Conservation (phyloP, 2,329 filamentous ascomycete species). For the Colletotrichum salicis region DNA sequence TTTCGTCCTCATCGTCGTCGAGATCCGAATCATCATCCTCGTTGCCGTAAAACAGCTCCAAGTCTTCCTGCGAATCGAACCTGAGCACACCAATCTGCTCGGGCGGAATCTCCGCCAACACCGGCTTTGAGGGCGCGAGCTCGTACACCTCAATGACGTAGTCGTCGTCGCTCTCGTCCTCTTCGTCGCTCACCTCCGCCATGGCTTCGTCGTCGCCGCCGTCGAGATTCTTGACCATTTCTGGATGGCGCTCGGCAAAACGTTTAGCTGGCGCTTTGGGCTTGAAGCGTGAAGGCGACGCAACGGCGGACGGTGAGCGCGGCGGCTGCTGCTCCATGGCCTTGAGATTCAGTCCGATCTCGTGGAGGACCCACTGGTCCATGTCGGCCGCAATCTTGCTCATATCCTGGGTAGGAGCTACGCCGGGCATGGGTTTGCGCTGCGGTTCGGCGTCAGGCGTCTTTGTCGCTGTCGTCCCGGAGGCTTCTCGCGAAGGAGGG, state of each 20-base stretch:
- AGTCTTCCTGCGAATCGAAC: conserved; percentile 67
- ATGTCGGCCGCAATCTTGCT: conserved; percentile 64
- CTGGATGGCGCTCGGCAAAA: conserved; percentile 66
- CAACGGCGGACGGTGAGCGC: conserved; percentile 27
- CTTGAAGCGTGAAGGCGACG: conserved; percentile 55
- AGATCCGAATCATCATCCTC: conserved; percentile 72
- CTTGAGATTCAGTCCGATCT: conserved; percentile 65
- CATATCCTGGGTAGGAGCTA: conserved; percentile 55
- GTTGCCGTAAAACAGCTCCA: conserved; percentile 68
- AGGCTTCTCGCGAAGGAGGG: not conserved
- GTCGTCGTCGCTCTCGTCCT: conserved; percentile 61
- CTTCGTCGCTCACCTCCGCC: conserved; percentile 55
- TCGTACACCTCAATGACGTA: conserved; percentile 75
- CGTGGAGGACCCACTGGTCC: conserved; percentile 68
- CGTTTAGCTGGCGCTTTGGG: conserved; percentile 66
- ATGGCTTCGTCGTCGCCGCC: conserved; percentile 46
- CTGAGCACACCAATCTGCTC: conserved; percentile 67
- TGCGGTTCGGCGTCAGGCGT: conserved; percentile 14
- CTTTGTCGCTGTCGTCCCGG: not conserved
- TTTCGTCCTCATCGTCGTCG: conserved; percentile 73
- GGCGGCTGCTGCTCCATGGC: conserved; percentile 53
- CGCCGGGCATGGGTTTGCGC: conserved; percentile 40
- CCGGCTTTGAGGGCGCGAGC: conserved; percentile 64
- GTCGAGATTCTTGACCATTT: conserved; percentile 41
- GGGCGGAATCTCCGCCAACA: conserved; percentile 58